Evolutionary conservation across 257 asterid genomes (phyloP), one percentile per base, ranked within the genome.

Genomic region (Plectranthus barbatus): DNA sequence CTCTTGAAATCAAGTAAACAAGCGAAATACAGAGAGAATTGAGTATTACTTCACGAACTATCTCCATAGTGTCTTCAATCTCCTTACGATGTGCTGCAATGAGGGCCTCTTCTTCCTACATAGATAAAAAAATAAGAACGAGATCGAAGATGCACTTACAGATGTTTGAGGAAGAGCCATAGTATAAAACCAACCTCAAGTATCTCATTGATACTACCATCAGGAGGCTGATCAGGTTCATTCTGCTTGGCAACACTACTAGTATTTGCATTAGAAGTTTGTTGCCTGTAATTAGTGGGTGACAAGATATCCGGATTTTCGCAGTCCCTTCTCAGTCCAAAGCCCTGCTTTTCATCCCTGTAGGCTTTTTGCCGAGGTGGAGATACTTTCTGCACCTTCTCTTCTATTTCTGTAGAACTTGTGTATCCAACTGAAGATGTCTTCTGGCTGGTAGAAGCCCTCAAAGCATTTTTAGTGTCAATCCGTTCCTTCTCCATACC

Each of bases 11-110:
- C 5, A 2, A 33, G 62, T 48, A 59, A 55, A 50, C 57, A 58
- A 26, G 24, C 3, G n/a, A 48, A 44, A 26, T 13, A 44, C 5
- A 46, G 20, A 19, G 64, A 49, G 40, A 49, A 45, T 20, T n/a
- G 55, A 26, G 33, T 52, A 26, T 74, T 44, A 72, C 99, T 77
- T 89, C 99, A 42, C 97, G 95, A 71, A 92, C 94, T 50, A 89
- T 90, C 88, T 93, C 96, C 94, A 84, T 85, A 49, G 97, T 93
- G 58, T 93, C 97, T 79, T 93, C 97, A 53, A 93, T 93, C 84
- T 89, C 91, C 75, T 87, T 93, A 50, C 96, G 80, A 60, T 93
- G 97, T 63, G 97, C 94, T 49, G 95, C 90, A 73, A 90, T 79
- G 64, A 89, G 88, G 60, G 99, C 95, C 75, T 85, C 97, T 69